A percentile compares a stretch with the other conserved stretches of the same genome.
Conservation (phyloP, 1,284 basidiomycete genomes). For the Cutaneotrichosporon cutaneum region DNA sequence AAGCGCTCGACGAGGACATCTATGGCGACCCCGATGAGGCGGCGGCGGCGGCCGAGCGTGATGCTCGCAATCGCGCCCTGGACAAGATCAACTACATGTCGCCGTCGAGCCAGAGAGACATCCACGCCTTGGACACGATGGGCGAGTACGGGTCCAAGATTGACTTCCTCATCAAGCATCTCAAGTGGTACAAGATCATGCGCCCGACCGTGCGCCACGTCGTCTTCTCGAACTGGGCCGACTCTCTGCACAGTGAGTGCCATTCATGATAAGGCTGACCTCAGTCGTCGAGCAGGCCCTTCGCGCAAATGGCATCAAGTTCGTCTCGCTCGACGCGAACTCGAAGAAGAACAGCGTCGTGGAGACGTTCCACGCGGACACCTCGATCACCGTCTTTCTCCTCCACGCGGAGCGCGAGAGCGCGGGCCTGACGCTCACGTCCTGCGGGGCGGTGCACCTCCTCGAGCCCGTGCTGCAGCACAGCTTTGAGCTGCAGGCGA, state of each 20-base stretch:
- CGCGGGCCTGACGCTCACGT: constrained; percentile 50
- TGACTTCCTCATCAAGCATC: constrained; percentile 49
- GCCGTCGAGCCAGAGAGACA: constrained; percentile 25
- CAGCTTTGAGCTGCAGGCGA: constrained; percentile 51
- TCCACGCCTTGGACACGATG: constrained; percentile 41
- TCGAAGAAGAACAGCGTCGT: constrained; percentile 42
- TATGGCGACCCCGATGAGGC: constrained; percentile 18
- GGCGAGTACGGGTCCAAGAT: constrained; percentile 53
- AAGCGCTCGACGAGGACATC: constrained; percentile 7
- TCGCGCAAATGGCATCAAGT: constrained; percentile 40
- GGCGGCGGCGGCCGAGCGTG: constrained; percentile 1
- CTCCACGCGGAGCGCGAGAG: constrained; percentile 51
- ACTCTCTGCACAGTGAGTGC: constrained; percentile 45
- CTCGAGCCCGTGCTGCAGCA: constrained; percentile 52
- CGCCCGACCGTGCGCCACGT: constrained; percentile 44
- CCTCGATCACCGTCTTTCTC: constrained; percentile 48
- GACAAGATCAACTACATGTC: constrained; percentile 35
- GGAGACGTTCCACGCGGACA: constrained; percentile 42
- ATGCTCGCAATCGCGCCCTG: constrained; percentile 28
- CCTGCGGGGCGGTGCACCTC: constrained; percentile 50
- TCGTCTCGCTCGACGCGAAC: constrained; percentile 36
- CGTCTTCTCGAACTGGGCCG: constrained; percentile 51
- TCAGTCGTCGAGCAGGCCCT: constrained; percentile 49
- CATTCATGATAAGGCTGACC: background rate
- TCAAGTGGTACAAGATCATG: constrained; percentile 32